Evolutionary conservation across 805 yeast genomes (phyloP), one percentile per base, ranked within the genome.

Genomic region (Zygosaccharomyces gambellarensis): DNA sequence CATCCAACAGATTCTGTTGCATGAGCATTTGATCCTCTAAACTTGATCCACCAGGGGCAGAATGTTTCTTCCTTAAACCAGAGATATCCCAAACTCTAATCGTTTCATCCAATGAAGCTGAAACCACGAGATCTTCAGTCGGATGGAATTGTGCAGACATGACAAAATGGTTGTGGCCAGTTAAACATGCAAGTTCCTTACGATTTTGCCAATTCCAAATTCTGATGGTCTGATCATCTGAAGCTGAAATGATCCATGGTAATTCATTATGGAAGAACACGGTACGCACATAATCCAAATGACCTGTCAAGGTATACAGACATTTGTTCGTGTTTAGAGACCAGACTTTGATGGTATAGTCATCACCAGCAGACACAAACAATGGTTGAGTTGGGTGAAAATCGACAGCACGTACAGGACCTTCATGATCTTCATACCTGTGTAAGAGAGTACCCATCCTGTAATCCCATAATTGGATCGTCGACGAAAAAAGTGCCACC

Each of bases 171-270:
- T 89, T 90, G 71, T 94, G 99, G 54, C 99, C 99, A 6, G 99
- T 92, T 59, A 94, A 74, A 63, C 97, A 89, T 8, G 98, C 98
- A 63, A 94, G 86, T 63, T 94, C 98, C 68, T 90, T 92, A 60
- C 99, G 83, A 68, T 90, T 90, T 75, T 95, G 99, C 99, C 99
- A 94, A 73, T 94, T 95, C 99, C 99, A 94, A 57, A 94, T 92
- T 68, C 99, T 80, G 57, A 95, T 90, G 29, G 99, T 94, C 72
- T 94, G 99, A 75, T 94, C 99, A 71, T 94, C 99, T 40, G 97
- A 88, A 53, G 94, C 83, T 23, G 97, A 85, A 52, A 94, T 81
- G 64, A 94, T 87, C 99, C 99, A 94, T 7, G 99, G 99, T 66
- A 94, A 76, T 67, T 90, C 97, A 61, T 82, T 85, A 73, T 94